These are phyloP conservation scores for Saccharomycopsis babjevae DNA, from an alignment of 805 yeast species.

Conservation along the genomic window DNA sequence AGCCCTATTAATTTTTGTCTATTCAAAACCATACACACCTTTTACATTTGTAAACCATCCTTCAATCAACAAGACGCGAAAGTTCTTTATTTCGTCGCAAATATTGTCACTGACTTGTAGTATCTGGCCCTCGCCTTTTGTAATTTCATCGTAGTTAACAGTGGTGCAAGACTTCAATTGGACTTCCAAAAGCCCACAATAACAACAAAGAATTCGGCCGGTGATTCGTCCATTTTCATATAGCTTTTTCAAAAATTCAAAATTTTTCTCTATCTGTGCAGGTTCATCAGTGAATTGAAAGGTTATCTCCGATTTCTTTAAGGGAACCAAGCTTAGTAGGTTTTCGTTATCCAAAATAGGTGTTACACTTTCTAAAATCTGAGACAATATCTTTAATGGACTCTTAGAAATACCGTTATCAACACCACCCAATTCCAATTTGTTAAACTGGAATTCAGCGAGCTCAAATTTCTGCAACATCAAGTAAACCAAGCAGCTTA, in stretches of 20 bases:
- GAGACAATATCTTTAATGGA: slow-evolving; percentile 7
- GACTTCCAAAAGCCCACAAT: slow-evolving; percentile 26
- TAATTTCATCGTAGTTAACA: neutral
- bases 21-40: neutral
- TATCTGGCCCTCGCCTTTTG: slow-evolving; percentile 12
- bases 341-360: slow-evolving; percentile 22
- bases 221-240: slow-evolving; percentile 25
- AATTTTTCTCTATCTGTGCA: slow-evolving; percentile 7
- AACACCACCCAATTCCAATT: neutral
- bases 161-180: slow-evolving; percentile 19
- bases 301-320: neutral
- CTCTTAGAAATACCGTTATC: neutral
- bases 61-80: neutral
- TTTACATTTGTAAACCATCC: neutral
- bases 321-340: slow-evolving; percentile 4
- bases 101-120: slow-evolving; percentile 1
- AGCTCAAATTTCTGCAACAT: slow-evolving; percentile 21
- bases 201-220: slow-evolving; percentile 27
- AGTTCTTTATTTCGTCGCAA: neutral
- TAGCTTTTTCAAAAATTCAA: slow-evolving; percentile 22
- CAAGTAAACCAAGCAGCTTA: slow-evolving; percentile 20
- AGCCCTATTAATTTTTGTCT: too few relatives aligned
- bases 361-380: slow-evolving; percentile 18
- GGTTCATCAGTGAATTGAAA: neutral
- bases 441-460: slow-evolving; percentile 9